phyloP scores from a whole-genome alignment of 305 asterid species.

The Lippia alba region DNA sequence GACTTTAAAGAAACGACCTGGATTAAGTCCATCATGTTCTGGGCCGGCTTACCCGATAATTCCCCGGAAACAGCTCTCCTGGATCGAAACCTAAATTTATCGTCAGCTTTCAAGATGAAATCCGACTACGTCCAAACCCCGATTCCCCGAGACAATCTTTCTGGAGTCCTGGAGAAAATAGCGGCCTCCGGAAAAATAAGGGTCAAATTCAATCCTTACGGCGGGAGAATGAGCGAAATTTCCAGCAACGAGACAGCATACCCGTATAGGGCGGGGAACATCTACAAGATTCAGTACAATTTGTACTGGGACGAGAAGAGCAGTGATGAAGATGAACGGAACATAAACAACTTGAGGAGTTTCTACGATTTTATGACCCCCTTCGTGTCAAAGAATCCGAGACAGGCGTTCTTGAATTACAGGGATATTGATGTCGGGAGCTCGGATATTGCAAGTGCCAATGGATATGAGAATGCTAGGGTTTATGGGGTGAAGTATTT shows the following conservation, averaged over 20 bases:
- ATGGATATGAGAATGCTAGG: not conserved
- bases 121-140: slow-evolving; percentile 61
- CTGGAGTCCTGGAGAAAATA: slow-evolving; percentile 43
- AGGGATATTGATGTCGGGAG: slow-evolving; percentile 46
- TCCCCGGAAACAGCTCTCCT: not conserved
- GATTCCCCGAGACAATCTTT: slow-evolving; percentile 26
- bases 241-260: slow-evolving; percentile 46
- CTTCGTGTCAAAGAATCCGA: slow-evolving; percentile 53
- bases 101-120: slow-evolving; percentile 30
- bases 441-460: not conserved
- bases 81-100: not conserved
- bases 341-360: slow-evolving; percentile 35
- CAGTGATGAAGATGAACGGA: slow-evolving; percentile 24
- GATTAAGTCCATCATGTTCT: not conserved
- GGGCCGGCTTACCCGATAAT: not conserved
- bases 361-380: slow-evolving; percentile 50
- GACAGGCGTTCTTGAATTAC: slow-evolving; percentile 54
- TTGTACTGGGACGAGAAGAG: slow-evolving; percentile 46
- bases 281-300: slow-evolving; percentile 56
- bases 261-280: slow-evolving; percentile 57
- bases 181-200: slow-evolving; percentile 7
- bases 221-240: slow-evolving; percentile 57
- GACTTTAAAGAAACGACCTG: not conserved
- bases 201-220: slow-evolving; percentile 47
- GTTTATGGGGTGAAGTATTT: slow-evolving; percentile 56